Evolutionary conservation across 2,329 filamentous ascomycete genomes (phyloP).

Genomic region (Epichloe sylvatica): DNA sequence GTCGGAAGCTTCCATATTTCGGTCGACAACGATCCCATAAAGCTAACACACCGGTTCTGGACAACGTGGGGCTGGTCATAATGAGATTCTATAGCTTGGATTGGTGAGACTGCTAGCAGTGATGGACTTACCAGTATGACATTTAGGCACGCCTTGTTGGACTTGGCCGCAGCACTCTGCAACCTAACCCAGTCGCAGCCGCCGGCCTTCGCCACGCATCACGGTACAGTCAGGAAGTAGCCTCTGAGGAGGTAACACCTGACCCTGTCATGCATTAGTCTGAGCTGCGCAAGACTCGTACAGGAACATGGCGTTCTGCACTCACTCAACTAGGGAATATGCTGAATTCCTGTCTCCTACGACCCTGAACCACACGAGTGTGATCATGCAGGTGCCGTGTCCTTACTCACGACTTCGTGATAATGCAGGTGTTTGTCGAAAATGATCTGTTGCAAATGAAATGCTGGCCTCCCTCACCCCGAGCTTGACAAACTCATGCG

Average conservation of each 20-base stretch:
- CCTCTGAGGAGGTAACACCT: not conserved
- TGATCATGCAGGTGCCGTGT: not conserved
- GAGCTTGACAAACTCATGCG: too few species aligned
- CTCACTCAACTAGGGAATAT: not conserved
- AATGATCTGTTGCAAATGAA: too few species aligned
- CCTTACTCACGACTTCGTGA: not conserved
- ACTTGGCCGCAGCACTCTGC: not conserved
- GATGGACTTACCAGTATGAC: not conserved
- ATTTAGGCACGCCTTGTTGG: not conserved
- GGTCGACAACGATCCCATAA: not conserved
- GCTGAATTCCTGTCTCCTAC: not conserved
- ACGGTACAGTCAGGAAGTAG: too few species aligned
- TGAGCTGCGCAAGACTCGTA: not conserved
- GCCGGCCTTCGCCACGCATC: too few species aligned
- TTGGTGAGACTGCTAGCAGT: not conserved
- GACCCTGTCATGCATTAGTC: not conserved
- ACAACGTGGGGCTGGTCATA: not conserved
- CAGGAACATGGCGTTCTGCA: not conserved
- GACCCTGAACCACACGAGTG: not conserved
- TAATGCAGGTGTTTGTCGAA: not conserved
- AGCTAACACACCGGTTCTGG: not conserved
- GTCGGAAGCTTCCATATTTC: not conserved
- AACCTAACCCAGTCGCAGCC: not conserved
- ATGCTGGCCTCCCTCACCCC: too few species aligned
- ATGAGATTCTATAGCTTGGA: not conserved